Evolutionary conservation across 805 yeast genomes (phyloP).

Genomic region (Sugiyamaella floridensis): DNA sequence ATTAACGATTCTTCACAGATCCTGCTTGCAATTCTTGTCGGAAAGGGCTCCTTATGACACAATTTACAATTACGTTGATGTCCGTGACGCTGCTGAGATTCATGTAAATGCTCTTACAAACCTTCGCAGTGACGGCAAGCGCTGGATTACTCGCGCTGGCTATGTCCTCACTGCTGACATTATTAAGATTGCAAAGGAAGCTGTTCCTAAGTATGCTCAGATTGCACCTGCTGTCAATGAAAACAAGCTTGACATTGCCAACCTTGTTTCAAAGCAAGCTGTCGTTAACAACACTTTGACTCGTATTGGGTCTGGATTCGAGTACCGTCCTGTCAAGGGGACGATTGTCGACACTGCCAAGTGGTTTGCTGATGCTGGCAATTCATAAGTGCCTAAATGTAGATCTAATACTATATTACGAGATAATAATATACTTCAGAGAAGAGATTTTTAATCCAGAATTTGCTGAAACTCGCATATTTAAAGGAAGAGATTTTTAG

Average conservation of each 20-base stretch:
- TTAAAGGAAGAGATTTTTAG: too few relatives aligned
- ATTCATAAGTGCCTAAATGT: too few relatives aligned
- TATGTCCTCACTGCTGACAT: conserved; percentile 7
- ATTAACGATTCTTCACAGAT: conserved; percentile 21
- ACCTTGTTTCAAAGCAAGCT: background rate
- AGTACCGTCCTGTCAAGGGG: conserved; percentile 6
- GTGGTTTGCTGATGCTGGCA: too few relatives aligned
- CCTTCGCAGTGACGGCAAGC: conserved; percentile 22
- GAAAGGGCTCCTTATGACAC: conserved; percentile 16
- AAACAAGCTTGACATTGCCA: background rate
- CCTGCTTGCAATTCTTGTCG: conserved; percentile 26
- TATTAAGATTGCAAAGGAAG: conserved; percentile 9
- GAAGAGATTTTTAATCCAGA: too few relatives aligned
- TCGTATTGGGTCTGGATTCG: background rate
- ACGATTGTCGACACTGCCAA: conserved; percentile 3
- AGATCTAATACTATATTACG: too few relatives aligned
- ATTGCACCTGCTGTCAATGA: background rate
- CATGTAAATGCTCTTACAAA: conserved; percentile 47
- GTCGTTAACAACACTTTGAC: background rate
- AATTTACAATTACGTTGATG: conserved; percentile 33
- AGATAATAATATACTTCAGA: too few relatives aligned
- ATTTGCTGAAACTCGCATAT: too few relatives aligned
- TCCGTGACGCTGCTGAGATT: conserved; percentile 55
- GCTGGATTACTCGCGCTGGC: conserved; percentile 25
- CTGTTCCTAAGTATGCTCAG: conserved; percentile 9